Evolutionary conservation across 2,329 filamentous ascomycete genomes (phyloP).

Genomic region (Podosphaera fusca): DNA sequence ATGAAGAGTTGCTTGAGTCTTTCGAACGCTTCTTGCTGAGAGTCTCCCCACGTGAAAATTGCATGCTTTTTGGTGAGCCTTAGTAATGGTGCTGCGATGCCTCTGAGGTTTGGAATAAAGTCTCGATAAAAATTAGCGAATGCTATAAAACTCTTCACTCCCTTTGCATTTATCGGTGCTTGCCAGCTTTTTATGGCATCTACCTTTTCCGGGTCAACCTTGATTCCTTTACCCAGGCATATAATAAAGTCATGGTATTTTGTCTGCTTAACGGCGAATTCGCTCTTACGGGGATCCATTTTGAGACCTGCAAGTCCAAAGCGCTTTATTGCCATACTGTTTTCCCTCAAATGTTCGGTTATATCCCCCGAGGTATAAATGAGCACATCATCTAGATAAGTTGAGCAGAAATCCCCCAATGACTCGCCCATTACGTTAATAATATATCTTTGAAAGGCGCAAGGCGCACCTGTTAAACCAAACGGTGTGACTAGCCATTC

Average conservation of each 20-base stretch:
- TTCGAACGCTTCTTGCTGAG: background rate
- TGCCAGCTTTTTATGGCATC: background rate
- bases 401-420: background rate
- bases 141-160: background rate
- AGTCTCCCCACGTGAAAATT: background rate
- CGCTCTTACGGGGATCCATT: background rate
- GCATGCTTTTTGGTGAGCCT: background rate
- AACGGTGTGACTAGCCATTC: background rate
- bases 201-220: background rate
- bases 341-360: background rate
- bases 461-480: background rate
- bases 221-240: background rate
- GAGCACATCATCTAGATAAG: background rate
- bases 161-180: background rate
- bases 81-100: background rate
- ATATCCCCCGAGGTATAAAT: background rate
- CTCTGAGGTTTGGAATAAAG: background rate
- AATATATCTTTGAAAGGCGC: background rate
- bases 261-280: background rate
- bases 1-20: background rate
- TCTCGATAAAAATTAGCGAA: background rate
- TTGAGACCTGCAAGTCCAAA: background rate
- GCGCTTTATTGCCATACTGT: background rate
- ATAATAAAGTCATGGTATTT: background rate
- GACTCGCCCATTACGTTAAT: background rate